phyloP scores from a whole-genome alignment of 2,329 filamentous ascomycete genomes.

The Conoideocrella luteorostrata region DNA sequence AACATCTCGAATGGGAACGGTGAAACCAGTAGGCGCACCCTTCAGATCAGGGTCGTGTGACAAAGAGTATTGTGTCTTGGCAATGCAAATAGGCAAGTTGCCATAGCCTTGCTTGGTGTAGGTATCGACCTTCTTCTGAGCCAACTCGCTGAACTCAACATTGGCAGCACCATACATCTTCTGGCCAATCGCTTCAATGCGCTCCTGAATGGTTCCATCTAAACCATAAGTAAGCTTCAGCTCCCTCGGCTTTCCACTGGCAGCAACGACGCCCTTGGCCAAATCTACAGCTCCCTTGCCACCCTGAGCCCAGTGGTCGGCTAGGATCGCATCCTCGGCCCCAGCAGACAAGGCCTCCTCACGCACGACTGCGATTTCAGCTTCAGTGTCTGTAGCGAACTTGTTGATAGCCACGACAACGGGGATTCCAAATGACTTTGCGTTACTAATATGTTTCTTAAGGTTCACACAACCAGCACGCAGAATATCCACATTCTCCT shows the following conservation, averaged over 20 bases:
- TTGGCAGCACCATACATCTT: conserved; percentile 89
- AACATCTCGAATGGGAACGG: conserved; percentile 89
- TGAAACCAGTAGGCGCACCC: conserved; percentile 91
- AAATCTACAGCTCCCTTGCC: conserved; percentile 85
- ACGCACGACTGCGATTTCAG: conserved; percentile 80
- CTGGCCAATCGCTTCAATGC: conserved; percentile 84
- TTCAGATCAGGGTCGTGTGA: conserved; percentile 91
- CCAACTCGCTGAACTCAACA: conserved; percentile 89
- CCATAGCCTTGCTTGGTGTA: conserved; percentile 90
- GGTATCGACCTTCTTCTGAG: conserved; percentile 92
- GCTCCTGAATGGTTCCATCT: conserved; percentile 73
- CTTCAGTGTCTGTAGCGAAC: conserved; percentile 88
- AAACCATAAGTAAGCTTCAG: conserved; percentile 83
- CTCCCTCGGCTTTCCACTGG: conserved; percentile 75
- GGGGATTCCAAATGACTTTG: conserved; percentile 80
- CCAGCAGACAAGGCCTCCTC: conserved; percentile 89
- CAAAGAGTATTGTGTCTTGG: conserved; percentile 97
- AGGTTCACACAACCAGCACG: conserved; percentile 89
- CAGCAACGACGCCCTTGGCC: conserved; percentile 77
- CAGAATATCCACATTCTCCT: conserved; percentile 89
- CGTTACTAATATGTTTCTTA: conserved; percentile 90
- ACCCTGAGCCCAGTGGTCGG: conserved; percentile 96
- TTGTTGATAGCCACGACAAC: conserved; percentile 97
- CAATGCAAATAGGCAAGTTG: conserved; percentile 90
- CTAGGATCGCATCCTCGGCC: conserved; percentile 85